phyloP scores from a whole-genome alignment of 108 stramenopile species.

The Skeletonema marinoi region DNA sequence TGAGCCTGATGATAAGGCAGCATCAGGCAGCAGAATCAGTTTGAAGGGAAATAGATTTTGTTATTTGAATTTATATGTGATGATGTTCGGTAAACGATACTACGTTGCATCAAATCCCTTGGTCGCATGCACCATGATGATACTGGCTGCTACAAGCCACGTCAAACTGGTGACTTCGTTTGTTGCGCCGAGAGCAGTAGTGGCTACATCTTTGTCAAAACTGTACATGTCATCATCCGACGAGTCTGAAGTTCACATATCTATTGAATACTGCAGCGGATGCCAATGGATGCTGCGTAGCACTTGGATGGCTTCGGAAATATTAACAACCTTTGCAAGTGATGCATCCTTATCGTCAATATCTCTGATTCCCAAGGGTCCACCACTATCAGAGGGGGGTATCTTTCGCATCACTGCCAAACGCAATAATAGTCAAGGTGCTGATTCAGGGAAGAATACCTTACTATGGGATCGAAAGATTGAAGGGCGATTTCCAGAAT shows the following conservation, averaged over 20 bases:
- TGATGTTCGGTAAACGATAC: not conserved
- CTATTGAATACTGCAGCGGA: constrained; percentile 84
- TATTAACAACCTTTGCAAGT: constrained; percentile 73
- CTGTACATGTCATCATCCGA: not conserved
- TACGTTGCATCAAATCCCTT: not conserved
- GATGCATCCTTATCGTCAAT: constrained; percentile 49
- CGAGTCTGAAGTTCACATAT: constrained; percentile 22
- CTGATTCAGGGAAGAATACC: not conserved
- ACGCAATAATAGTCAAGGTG: not conserved
- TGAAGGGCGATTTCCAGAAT: constrained; percentile 75
- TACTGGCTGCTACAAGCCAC: not conserved
- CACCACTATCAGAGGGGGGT: constrained; percentile 36
- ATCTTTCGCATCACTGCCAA: constrained; percentile 32
- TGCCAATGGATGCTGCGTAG: constrained; percentile 83
- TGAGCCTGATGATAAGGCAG: no score
- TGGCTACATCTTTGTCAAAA: not conserved
- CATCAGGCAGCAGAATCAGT: no score
- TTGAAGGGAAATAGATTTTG: no score
- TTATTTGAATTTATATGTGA: no score
- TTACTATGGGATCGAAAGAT: constrained; percentile 57
- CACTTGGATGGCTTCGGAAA: constrained; percentile 81
- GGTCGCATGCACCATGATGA: not conserved
- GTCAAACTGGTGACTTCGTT: not conserved
- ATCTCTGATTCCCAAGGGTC: constrained; percentile 53
- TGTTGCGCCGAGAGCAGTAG: not conserved